A percentile compares a stretch with the other conserved stretches of the same genome.
These are phyloP conservation scores for Dalbergia cultrata DNA, from an alignment of 306 rosid genomes.

Conservation along the genomic window DNA sequence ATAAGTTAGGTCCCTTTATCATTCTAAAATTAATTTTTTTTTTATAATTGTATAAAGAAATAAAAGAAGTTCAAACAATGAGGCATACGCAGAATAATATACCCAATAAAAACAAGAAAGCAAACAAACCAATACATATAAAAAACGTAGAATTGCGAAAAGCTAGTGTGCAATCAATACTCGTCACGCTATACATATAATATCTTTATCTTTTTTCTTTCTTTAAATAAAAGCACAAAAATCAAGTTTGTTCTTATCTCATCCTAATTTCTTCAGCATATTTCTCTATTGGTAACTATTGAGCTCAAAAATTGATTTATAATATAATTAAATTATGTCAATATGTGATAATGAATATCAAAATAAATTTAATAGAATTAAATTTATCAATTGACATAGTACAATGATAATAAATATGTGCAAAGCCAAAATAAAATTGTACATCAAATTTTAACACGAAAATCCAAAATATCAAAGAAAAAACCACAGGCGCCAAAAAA, in stretches of 20 bases:
- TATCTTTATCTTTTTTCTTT: constrained; percentile 13
- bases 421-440: no score
- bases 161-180: constrained; percentile 56
- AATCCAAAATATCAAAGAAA: no score
- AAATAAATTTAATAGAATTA: no score
- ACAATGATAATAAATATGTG: no score
- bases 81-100: constrained; percentile 52
- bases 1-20: constrained; percentile 43
- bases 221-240: constrained; percentile 40
- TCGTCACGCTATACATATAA: constrained; percentile 53
- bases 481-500: no score
- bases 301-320: no score
- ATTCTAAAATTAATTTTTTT: neutral
- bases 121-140: constrained; percentile 38
- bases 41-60: constrained; percentile 25
- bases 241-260: constrained; percentile 58
- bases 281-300: neutral
- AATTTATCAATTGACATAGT: no score
- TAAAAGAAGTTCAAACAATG: constrained; percentile 31
- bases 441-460: no score
- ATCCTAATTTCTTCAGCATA: constrained; percentile 37
- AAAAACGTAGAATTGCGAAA: constrained; percentile 51
- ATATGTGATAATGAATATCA: no score
- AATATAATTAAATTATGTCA: no score
- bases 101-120: constrained; percentile 27